Evolutionary conservation across 805 yeast genomes (phyloP), one percentile per base, ranked within the genome.

Genomic region (Candida yuanshanica): DNA sequence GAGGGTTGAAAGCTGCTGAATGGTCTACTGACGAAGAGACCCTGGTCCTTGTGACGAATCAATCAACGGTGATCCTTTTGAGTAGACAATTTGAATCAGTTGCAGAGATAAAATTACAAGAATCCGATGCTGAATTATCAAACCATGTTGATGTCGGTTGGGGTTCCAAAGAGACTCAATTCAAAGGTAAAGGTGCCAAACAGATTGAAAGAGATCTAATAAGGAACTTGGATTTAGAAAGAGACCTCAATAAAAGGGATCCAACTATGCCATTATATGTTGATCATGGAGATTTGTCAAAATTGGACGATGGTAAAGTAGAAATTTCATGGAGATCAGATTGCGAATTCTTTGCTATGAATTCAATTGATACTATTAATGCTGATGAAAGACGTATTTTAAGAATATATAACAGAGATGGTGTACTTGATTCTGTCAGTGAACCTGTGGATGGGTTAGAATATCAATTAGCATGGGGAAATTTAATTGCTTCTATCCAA

Each of bases 131-230:
- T 36, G 59, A 65, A 25, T 64, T 77, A 37, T 81, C 89, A 2
- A 81, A 80, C 50, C 96, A 93, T 57, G 96, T 93, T 27, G 82
- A 91, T 21, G 96, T 93, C 33, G 99, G 99, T 20, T 93, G 99
- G 99, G 99, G 99, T 56, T 85, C 83, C 47, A 81, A 83, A 51
- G 98, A 91, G 60, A 93, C 99, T 0, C 99, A 93, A 64, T 93
- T 93, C 62, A 80, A 83, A 62, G 99, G 99, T 38, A 81, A 76
- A 55, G 99, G 99, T 48, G 93, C 85, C 23, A 82, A 81, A 53
- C 88, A 84, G 7, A 56, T 76, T 45, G 95, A 84, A 63, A 73
- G 91, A 62, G 69, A 80, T 54, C 59, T 70, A 44, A 56, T 70
- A 32, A 65, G 66, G 44, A 68, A 67, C 6, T 55, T 90, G 1